Percentiles rank a stretch among this genome's conserved stretches.
phyloP scores from a whole-genome alignment of 208 protist species.

The Herpetomonas samuelpessoai region DNA sequence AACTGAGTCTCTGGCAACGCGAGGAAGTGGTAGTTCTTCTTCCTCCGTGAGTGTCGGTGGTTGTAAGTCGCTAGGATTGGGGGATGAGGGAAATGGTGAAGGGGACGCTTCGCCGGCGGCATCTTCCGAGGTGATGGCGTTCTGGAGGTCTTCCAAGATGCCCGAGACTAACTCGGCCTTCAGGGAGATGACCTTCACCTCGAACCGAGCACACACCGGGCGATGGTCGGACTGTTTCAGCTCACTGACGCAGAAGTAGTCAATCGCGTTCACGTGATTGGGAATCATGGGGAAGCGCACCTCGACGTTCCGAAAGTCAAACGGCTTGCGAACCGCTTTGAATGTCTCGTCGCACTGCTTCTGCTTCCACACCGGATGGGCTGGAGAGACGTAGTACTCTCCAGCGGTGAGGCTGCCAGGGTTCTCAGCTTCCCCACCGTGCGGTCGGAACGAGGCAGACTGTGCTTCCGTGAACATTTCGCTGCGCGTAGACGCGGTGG shows the following conservation, averaged over 20 bases:
- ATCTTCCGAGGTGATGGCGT: not conserved
- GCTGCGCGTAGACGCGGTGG: too few species aligned
- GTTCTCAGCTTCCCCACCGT: too few species aligned
- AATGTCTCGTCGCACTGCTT: constrained; percentile 30
- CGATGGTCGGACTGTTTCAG: constrained; percentile 72
- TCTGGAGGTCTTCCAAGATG: constrained; percentile 20
- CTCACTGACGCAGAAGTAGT: constrained; percentile 38
- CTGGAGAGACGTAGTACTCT: not conserved
- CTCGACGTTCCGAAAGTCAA: not conserved
- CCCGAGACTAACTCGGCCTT: constrained; percentile 29
- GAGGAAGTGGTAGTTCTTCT: too few species aligned
- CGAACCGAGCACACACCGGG: constrained; percentile 68
- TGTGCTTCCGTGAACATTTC: too few species aligned
- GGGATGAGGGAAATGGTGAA: too few species aligned
- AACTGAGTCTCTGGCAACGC: too few species aligned
- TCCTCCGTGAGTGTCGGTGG: too few species aligned
- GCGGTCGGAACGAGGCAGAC: too few species aligned
- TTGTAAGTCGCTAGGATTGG: too few species aligned
- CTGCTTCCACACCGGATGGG: constrained; percentile 16
- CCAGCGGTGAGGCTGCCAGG: not conserved
- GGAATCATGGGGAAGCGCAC: constrained; percentile 44
- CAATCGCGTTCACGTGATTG: constrained; percentile 41
- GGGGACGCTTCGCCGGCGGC: too few species aligned
- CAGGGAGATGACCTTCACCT: constrained; percentile 51
- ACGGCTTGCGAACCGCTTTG: constrained; percentile 18